Percentiles rank a stretch among this genome's conserved stretches.
phyloP scores from a whole-genome alignment of 352 stramenopile species.

The Phytophthora agathidicida region DNA sequence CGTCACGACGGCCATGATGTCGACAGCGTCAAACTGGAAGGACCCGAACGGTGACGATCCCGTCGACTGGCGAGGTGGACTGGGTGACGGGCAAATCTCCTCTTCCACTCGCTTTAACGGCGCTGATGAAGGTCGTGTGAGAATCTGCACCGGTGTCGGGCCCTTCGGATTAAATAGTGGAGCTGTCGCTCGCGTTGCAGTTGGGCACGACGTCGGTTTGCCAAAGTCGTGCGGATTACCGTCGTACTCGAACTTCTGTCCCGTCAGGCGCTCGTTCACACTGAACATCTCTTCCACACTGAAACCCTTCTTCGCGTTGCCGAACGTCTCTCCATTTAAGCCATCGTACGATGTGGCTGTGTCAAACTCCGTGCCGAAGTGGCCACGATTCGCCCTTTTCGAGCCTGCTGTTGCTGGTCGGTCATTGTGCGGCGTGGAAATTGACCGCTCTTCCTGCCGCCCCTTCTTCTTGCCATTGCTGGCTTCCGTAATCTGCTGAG shows the following conservation, averaged over 20 bases:
- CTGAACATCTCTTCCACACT: constrained; percentile 97
- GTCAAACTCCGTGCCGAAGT: constrained; percentile 87
- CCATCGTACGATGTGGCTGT: constrained; percentile 81
- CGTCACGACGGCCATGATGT: constrained; percentile 91
- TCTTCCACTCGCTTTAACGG: constrained; percentile 61
- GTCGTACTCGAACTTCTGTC: constrained; percentile 94
- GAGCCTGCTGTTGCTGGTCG: constrained; percentile 42
- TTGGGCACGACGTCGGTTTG: constrained; percentile 46
- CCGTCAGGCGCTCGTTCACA: constrained; percentile 92
- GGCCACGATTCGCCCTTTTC: constrained; percentile 52
- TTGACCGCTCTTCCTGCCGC: constrained; percentile 50
- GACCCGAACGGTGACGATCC: constrained; percentile 50
- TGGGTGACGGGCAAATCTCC: constrained; percentile 44
- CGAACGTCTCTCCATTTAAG: constrained; percentile 91
- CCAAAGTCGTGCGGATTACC: constrained; percentile 96
- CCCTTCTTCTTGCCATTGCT: constrained; percentile 43
- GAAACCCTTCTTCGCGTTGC: constrained; percentile 71
- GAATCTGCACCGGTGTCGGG: constrained; percentile 50
- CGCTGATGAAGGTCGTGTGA: constrained; percentile 44
- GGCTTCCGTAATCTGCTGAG: constrained; percentile 24
- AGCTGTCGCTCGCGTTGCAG: constrained; percentile 27
- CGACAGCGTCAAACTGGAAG: constrained; percentile 84
- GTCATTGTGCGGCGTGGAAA: constrained; percentile 76
- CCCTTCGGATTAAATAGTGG: constrained; percentile 63
- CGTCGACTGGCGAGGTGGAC: constrained; percentile 43